These are phyloP conservation scores for Phyllosticta citrichinensis DNA, from an alignment of 2,329 filamentous ascomycete genomes.

Conservation along the genomic window DNA sequence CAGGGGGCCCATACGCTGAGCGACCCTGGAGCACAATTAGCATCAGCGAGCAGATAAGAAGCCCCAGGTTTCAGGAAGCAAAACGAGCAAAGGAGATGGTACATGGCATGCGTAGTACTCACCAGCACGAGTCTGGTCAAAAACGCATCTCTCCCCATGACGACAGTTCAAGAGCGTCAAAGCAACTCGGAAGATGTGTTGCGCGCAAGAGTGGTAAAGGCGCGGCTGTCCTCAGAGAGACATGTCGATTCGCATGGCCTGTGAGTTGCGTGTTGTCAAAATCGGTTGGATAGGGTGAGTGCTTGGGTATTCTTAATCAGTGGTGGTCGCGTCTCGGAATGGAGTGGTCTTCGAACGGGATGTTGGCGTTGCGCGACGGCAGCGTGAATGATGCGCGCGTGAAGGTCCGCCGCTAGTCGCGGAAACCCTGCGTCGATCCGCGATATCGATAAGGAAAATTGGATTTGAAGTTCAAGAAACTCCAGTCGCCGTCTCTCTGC, in stretches of 20 bases:
- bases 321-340: too few species aligned
- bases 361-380: too few species aligned
- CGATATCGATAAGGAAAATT: background rate
- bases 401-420: background rate
- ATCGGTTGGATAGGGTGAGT: too few species aligned
- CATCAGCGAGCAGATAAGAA: background rate
- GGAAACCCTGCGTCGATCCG: background rate
- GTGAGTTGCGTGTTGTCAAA: too few species aligned
- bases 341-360: too few species aligned
- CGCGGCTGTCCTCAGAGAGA: too few species aligned
- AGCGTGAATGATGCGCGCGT: background rate
- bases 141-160: conserved; percentile 11
- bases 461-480: background rate
- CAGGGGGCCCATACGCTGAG: conserved; percentile 29
- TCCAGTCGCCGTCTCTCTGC: background rate
- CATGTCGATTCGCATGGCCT: too few species aligned
- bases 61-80: background rate
- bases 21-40: conserved; percentile 23
- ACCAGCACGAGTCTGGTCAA: conserved; percentile 11
- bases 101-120: background rate
- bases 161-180: background rate
- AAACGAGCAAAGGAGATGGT: background rate
- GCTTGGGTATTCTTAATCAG: too few species aligned
- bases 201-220: too few species aligned
- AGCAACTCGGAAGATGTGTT: background rate